These are phyloP conservation scores for Coccomyxa subellipsoidea DNA, from an alignment of 163 green algal species.

Conservation along the genomic window DNA sequence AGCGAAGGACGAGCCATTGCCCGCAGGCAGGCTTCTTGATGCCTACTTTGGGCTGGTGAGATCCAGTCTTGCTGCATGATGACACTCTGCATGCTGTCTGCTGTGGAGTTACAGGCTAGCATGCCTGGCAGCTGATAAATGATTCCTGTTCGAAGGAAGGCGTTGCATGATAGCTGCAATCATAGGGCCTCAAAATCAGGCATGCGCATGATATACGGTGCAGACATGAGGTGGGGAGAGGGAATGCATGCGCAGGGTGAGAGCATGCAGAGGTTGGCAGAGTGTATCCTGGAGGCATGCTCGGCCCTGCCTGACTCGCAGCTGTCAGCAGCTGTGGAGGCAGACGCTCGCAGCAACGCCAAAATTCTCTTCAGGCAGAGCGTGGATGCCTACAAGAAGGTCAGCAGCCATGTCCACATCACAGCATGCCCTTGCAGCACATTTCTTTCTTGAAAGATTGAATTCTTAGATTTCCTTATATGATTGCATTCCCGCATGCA, in stretches of 20 bases:
- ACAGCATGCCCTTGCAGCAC: background rate
- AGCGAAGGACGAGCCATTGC: conserved; percentile 1
- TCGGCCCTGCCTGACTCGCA: conserved; percentile 12
- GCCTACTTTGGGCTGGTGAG: conserved; percentile 24
- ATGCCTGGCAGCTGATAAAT: too few relatives aligned
- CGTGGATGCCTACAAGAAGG: conserved; percentile 21
- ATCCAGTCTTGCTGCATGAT: background rate
- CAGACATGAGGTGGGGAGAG: too few relatives aligned
- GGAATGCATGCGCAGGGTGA: conserved; percentile 11
- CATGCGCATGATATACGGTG: too few relatives aligned
- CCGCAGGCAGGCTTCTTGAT: conserved; percentile 13
- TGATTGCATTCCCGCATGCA: too few relatives aligned
- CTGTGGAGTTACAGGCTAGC: too few relatives aligned
- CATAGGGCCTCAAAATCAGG: too few relatives aligned
- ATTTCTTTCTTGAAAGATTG: too few relatives aligned
- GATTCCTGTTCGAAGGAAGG: too few relatives aligned
- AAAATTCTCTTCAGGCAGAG: conserved; percentile 1
- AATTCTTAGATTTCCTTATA: too few relatives aligned
- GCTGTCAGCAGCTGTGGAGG: conserved; percentile 11
- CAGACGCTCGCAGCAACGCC: background rate
- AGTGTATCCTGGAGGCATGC: background rate
- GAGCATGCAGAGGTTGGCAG: conserved; percentile 10
- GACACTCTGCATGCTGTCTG: too few relatives aligned
- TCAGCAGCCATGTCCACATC: background rate
- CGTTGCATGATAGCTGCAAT: too few relatives aligned